phyloP scores from a whole-genome alignment of 768 basidiomycete genomes.

The Kwoniella sp. region DNA sequence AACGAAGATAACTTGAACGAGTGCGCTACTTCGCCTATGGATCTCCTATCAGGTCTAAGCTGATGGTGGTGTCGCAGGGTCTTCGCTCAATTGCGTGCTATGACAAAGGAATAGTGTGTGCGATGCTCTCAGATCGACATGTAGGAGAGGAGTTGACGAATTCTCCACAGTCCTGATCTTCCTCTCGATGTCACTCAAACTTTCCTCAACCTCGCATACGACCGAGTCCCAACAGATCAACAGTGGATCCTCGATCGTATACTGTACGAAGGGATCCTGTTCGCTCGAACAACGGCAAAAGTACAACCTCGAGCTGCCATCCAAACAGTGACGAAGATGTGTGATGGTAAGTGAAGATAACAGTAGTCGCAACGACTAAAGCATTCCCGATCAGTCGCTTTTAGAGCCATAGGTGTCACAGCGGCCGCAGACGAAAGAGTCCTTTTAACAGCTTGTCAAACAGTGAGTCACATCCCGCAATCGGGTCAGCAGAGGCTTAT shows the following conservation, averaged over 20 bases:
- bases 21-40: background rate
- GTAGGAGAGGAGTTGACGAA: background rate
- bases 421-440: background rate
- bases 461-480: background rate
- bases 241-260: background rate
- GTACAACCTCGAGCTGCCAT: background rate
- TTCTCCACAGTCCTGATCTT: background rate
- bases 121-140: background rate
- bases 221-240: background rate
- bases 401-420: background rate
- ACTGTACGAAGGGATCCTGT: constrained; percentile 8
- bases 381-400: background rate
- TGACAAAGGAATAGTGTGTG: background rate
- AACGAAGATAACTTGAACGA: constrained; percentile 1
- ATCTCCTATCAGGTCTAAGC: too few relatives aligned
- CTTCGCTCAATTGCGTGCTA: constrained; percentile 5
- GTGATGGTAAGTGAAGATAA: background rate
- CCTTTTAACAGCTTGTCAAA: background rate
- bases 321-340: background rate
- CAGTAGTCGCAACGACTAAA: too few relatives aligned
- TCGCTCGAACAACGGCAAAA: background rate
- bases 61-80: background rate
- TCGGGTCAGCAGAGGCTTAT: background rate
- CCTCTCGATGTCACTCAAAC: background rate
- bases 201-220: background rate